Conservation (phyloP, 805 yeast genomes). For the Nakazawaea laoshanensis region DNA sequence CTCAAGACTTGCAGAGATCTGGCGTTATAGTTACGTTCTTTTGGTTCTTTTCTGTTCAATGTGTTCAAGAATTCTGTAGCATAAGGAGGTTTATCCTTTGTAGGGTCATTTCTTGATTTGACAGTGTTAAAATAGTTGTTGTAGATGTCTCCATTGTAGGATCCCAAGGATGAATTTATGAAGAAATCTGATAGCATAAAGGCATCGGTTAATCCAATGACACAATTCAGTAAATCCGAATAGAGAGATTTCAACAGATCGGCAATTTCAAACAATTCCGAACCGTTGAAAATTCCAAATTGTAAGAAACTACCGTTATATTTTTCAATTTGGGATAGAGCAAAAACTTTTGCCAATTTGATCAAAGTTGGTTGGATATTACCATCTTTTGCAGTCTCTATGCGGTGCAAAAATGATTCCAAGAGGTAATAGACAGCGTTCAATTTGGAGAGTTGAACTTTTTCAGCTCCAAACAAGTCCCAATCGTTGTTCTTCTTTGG, state of each 20-base stretch:
- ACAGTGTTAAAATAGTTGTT: constrained; percentile 62
- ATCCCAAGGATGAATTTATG: constrained; percentile 78
- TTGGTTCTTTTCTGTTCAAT: constrained; percentile 28
- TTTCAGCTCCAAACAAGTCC: constrained; percentile 38
- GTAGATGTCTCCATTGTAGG: constrained; percentile 75
- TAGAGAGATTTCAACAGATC: constrained; percentile 36
- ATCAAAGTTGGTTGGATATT: constrained; percentile 40
- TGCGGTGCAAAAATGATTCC: constrained; percentile 25
- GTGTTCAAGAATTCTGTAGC: constrained; percentile 27
- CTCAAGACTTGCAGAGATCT: constrained; percentile 16
- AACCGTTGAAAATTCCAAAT: constrained; percentile 44
- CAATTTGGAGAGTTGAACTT: constrained; percentile 39
- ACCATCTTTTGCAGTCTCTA: constrained; percentile 23
- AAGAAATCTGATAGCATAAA: constrained; percentile 75
- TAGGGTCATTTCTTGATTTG: constrained; percentile 38
- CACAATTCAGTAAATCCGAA: constrained; percentile 51
- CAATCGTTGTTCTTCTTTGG: constrained; percentile 26
- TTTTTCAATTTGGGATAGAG: constrained; percentile 56
- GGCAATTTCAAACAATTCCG: constrained; percentile 33
- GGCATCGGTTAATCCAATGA: constrained; percentile 74
- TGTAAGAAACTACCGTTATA: constrained; percentile 69
- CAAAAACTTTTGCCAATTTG: constrained; percentile 53
- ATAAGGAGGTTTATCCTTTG: constrained; percentile 54
- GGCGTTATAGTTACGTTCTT: constrained; percentile 23
- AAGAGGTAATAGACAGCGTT: constrained; percentile 42